phyloP scores from a whole-genome alignment of 139 green algal genomes.

The Micromonas commoda region DNA sequence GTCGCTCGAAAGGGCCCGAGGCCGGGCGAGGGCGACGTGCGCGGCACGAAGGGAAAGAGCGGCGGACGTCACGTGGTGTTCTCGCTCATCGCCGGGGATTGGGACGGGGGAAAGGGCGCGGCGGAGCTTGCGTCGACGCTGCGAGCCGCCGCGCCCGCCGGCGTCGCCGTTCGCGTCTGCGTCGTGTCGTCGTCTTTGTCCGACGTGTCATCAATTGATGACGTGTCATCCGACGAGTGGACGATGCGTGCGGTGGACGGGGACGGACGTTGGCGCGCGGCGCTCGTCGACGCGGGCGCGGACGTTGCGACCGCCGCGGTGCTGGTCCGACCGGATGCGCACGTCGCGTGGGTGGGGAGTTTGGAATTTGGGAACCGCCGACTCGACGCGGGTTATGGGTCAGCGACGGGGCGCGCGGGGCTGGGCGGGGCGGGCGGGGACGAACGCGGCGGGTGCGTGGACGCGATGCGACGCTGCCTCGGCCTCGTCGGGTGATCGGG shows the following conservation, averaged over 20 bases:
- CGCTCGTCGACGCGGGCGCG: not conserved
- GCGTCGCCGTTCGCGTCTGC: not conserved
- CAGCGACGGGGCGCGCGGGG: too few relatives aligned
- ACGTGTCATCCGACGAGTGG: not conserved
- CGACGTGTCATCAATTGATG: not conserved
- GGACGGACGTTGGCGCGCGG: not conserved
- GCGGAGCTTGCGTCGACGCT: not conserved
- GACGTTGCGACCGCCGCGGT: conserved; percentile 36
- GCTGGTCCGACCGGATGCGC: conserved; percentile 72
- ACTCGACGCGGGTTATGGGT: too few relatives aligned
- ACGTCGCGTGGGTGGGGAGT: conserved; percentile 52
- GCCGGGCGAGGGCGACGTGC: not conserved
- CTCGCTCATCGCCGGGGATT: too few relatives aligned
- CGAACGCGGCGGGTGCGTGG: too few relatives aligned
- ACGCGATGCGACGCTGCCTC: too few relatives aligned
- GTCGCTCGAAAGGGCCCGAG: not conserved
- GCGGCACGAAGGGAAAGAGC: not conserved
- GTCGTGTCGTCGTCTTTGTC: not conserved
- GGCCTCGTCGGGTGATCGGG: too few relatives aligned
- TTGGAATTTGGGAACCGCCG: too few relatives aligned
- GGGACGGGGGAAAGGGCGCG: too few relatives aligned
- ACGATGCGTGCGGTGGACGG: too few relatives aligned
- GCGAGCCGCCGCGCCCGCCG: not conserved
- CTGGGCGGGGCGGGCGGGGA: too few relatives aligned
- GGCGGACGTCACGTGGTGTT: not conserved